phyloP scores from a whole-genome alignment of 495 filamentous ascomycete species.

The Lasiosphaeris hirsuta region DNA sequence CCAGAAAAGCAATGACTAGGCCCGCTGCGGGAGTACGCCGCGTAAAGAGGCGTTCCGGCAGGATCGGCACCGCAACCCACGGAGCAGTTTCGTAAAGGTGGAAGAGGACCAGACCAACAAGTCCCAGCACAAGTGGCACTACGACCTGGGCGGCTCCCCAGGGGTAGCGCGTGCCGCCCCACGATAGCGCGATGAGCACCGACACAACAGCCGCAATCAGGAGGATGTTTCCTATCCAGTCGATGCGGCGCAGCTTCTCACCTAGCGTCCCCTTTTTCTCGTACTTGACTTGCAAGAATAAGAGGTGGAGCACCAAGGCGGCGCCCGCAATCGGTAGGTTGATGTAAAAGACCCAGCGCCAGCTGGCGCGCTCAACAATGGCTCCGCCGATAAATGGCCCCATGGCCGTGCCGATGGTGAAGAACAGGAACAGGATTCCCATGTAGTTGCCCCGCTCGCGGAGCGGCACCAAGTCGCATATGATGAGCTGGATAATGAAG shows the following conservation, averaged over 20 bases:
- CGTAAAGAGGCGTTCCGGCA: slow-evolving; percentile 28
- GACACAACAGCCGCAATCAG: slow-evolving; percentile 27
- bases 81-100: slow-evolving; percentile 15
- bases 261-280: slow-evolving; percentile 16
- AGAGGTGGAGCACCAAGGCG: slow-evolving; percentile 23
- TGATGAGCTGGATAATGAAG: slow-evolving; percentile 67
- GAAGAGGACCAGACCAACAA: slow-evolving; percentile 25
- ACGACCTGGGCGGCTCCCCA: slow-evolving; percentile 32
- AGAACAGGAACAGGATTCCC: slow-evolving; percentile 49
- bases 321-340: slow-evolving; percentile 31
- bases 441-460: slow-evolving; percentile 52
- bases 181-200: slow-evolving; percentile 25
- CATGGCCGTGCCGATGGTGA: no score
- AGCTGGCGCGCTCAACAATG: slow-evolving; percentile 49
- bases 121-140: slow-evolving; percentile 26
- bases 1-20: no score
- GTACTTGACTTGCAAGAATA: slow-evolving; percentile 33
- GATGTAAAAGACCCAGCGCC: slow-evolving; percentile 40
- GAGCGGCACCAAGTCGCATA: slow-evolving; percentile 69
- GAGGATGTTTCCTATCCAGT: slow-evolving; percentile 31
- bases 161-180: slow-evolving; percentile 15
- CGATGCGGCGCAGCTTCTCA: slow-evolving; percentile 22
- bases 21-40: slow-evolving; percentile 30
- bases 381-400: no score
- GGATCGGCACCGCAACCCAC: slow-evolving; percentile 24